Conservation (phyloP, 768 basidiomycete genomes). For the Suillus spraguei region DNA sequence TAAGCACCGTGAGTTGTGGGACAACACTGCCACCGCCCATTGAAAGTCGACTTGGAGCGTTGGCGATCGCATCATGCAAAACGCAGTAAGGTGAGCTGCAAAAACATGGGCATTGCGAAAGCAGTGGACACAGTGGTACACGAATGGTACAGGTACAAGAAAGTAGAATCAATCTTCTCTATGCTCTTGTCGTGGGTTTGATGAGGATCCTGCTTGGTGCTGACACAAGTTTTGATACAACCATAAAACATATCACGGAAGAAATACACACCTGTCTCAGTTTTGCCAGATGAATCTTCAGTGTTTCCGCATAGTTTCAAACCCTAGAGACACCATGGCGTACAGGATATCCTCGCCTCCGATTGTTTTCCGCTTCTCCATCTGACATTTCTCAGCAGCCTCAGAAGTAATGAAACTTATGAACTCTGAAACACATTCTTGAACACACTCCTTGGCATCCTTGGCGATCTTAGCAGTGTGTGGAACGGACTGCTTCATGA, state of each 20-base stretch:
- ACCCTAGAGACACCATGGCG: slow-evolving; percentile 91
- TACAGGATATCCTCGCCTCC: slow-evolving; percentile 97
- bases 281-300: slow-evolving; percentile 92
- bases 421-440: slow-evolving; percentile 98
- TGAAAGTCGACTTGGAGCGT: neutral
- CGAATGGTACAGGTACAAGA: neutral
- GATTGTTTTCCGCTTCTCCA: slow-evolving; percentile 97
- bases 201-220: slow-evolving; percentile 32
- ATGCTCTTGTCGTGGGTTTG: slow-evolving; percentile 28
- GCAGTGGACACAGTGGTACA: neutral
- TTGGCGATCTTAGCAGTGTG: slow-evolving; percentile 94
- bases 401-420: slow-evolving; percentile 98
- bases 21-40: neutral
- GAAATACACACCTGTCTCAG: slow-evolving; percentile 65
- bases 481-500: slow-evolving; percentile 94
- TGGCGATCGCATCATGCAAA: neutral
- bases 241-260: neutral
- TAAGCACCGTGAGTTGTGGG: neutral
- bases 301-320: slow-evolving; percentile 93
- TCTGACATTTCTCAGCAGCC: slow-evolving; percentile 91
- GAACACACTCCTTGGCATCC: slow-evolving; percentile 98
- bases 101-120: neutral
- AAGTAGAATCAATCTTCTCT: slow-evolving; percentile 21
- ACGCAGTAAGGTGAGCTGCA: neutral
- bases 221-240: slow-evolving; percentile 6